Percentiles rank a stretch among this genome's conserved stretches.
Conservation (phyloP, 1,284 basidiomycete genomes). For the Ganoderma multipileum region DNA sequence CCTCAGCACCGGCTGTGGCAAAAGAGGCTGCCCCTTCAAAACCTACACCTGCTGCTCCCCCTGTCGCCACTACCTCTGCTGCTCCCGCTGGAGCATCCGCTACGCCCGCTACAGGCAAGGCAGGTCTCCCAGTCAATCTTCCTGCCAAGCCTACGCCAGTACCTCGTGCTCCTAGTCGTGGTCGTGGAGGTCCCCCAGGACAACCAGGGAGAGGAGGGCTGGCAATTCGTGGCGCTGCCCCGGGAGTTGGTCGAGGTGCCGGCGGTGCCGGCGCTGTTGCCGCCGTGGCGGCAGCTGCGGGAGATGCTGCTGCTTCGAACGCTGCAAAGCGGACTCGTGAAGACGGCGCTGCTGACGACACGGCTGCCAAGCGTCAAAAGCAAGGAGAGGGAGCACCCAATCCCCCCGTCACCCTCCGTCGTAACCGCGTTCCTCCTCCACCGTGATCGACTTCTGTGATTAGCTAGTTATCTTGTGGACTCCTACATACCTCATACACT, state of each 20-base stretch:
- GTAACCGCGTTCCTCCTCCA: slow-evolving; percentile 41
- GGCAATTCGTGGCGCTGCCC: slow-evolving; percentile 49
- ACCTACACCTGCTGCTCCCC: background rate
- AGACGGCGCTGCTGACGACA: slow-evolving; percentile 55
- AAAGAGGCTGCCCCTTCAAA: slow-evolving; percentile 19
- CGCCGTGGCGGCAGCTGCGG: background rate
- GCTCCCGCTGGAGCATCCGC: slow-evolving; percentile 25
- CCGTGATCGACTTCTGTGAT: slow-evolving; percentile 9
- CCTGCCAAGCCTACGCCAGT: slow-evolving; percentile 35
- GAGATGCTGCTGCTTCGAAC: slow-evolving; percentile 44
- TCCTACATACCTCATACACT: slow-evolving; percentile 3
- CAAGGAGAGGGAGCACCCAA: slow-evolving; percentile 43
- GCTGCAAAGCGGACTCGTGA: slow-evolving; percentile 67
- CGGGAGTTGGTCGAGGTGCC: slow-evolving; percentile 44
- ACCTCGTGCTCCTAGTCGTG: slow-evolving; percentile 30
- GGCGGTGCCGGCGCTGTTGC: slow-evolving; percentile 36
- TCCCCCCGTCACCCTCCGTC: slow-evolving; percentile 38
- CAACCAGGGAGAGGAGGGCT: slow-evolving; percentile 28
- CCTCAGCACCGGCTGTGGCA: slow-evolving; percentile 20
- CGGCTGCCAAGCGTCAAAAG: slow-evolving; percentile 75
- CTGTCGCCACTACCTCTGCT: slow-evolving; percentile 16
- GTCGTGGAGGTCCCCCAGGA: slow-evolving; percentile 37
- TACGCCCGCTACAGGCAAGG: slow-evolving; percentile 28
- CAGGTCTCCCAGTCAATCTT: slow-evolving; percentile 32
- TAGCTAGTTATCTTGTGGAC: slow-evolving; percentile 13